Conservation (phyloP, 352 stramenopile species). For the Phytophthora vignae region DNA sequence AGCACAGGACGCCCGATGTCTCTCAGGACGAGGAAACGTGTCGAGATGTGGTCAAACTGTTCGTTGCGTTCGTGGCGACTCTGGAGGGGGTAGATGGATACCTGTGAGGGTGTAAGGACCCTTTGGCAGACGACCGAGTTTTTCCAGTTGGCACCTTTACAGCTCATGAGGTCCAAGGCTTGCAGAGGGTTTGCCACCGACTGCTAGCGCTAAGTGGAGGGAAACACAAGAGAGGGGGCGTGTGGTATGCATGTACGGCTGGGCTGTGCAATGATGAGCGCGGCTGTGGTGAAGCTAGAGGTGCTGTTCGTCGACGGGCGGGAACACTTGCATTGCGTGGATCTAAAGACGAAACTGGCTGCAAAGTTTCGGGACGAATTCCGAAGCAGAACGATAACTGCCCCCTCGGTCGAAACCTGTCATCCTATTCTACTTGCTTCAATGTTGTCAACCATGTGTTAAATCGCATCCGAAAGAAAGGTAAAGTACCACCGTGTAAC, state of each 20-base stretch:
- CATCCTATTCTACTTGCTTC: not conserved
- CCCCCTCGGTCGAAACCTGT: too few relatives aligned
- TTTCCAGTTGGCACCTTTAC: slow-evolving; percentile 34
- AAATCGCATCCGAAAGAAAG: too few relatives aligned
- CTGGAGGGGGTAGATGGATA: slow-evolving; percentile 9
- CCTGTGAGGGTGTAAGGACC: slow-evolving; percentile 20
- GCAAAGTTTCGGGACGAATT: slow-evolving; percentile 24
- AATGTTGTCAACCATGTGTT: not conserved
- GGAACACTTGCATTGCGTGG: slow-evolving; percentile 46
- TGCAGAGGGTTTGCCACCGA: slow-evolving; percentile 22
- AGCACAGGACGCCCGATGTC: slow-evolving; percentile 44
- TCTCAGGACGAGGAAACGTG: slow-evolving; percentile 39
- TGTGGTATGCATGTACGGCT: slow-evolving; percentile 52
- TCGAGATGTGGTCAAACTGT: slow-evolving; percentile 20
- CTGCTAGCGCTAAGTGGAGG: too few relatives aligned
- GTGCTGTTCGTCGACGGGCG: slow-evolving; percentile 56
- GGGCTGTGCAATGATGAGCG: slow-evolving; percentile 42
- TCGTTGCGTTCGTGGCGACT: slow-evolving; percentile 35
- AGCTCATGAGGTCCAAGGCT: slow-evolving; percentile 28
- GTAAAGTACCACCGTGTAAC: too few relatives aligned
- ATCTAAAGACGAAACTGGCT: slow-evolving; percentile 23
- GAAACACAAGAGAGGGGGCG: slow-evolving; percentile 28
- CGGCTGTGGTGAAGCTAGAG: slow-evolving; percentile 32
- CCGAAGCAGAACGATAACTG: not conserved
- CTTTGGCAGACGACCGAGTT: slow-evolving; percentile 30